These are phyloP conservation scores for Onygenales sp. DNA, from an alignment of 2,329 filamentous ascomycete species.

Conservation along the genomic window DNA sequence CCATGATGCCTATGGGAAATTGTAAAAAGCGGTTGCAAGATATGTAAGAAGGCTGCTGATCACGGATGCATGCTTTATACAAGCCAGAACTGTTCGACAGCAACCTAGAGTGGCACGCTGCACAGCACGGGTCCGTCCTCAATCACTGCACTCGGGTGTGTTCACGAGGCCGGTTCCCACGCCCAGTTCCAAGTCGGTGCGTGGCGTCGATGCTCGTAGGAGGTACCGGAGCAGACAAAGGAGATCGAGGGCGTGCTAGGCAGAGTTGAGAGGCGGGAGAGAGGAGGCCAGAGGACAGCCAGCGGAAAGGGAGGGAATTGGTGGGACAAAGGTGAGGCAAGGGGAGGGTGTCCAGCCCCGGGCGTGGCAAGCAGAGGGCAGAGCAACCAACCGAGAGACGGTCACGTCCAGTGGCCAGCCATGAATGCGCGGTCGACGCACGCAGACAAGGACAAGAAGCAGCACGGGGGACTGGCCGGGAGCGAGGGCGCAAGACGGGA, in stretches of 20 bases:
- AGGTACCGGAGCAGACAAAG: no score
- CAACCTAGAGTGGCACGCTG: neutral
- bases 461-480: neutral
- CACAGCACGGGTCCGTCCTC: neutral
- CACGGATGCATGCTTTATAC: constrained; percentile 2
- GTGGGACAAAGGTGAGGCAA: neutral
- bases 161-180: no score
- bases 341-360: neutral
- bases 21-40: neutral
- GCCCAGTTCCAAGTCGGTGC: no score
- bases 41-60: neutral
- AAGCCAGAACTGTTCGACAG: neutral
- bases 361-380: neutral
- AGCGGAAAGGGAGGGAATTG: no score
- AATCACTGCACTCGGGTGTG: no score
- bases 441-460: neutral
- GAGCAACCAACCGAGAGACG: neutral
- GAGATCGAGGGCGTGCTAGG: no score
- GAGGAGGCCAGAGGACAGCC: no score
- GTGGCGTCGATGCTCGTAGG: no score
- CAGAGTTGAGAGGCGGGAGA: no score
- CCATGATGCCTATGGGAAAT: constrained; percentile 6
- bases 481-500: neutral
- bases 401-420: constrained; percentile 2
- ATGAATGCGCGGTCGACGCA: neutral